These are phyloP conservation scores for Daphne laureola DNA, from an alignment of 441 rosid genomes.

Conservation along the genomic window DNA sequence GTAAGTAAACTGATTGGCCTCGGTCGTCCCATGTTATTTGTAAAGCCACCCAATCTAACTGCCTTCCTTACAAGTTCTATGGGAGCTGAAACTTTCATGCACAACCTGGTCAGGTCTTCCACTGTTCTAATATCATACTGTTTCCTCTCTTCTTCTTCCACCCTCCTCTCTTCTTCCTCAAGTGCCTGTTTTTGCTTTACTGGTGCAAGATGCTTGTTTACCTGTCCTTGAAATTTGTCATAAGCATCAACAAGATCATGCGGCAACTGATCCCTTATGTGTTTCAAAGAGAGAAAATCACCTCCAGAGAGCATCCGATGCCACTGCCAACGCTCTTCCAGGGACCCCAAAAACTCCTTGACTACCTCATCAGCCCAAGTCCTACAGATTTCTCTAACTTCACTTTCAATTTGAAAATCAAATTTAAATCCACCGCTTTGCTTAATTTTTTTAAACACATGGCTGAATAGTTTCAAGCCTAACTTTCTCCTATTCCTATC, in stretches of 20 bases:
- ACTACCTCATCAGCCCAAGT: slow-evolving; percentile 75
- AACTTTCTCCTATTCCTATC: slow-evolving; percentile 70
- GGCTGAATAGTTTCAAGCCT: slow-evolving; percentile 60
- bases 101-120: slow-evolving; percentile 63
- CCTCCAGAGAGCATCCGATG: slow-evolving; percentile 72
- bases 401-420: slow-evolving; percentile 49
- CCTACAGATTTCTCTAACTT: slow-evolving; percentile 50
- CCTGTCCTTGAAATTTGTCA: slow-evolving; percentile 74
- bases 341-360: slow-evolving; percentile 55
- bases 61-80: slow-evolving; percentile 70
- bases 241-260: slow-evolving; percentile 58
- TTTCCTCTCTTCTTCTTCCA: slow-evolving; percentile 51
- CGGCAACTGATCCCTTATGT: slow-evolving; percentile 71
- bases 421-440: slow-evolving; percentile 34
- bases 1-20: slow-evolving; percentile 59
- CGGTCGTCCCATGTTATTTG: slow-evolving; percentile 90
- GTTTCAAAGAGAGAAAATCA: slow-evolving; percentile 65
- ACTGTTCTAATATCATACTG: slow-evolving; percentile 59
- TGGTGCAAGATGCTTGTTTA: slow-evolving; percentile 61
- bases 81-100: slow-evolving; percentile 76
- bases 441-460: slow-evolving; percentile 69
- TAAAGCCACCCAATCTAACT: slow-evolving; percentile 70
- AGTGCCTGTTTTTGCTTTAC: slow-evolving; percentile 41
- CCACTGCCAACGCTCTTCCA: slow-evolving; percentile 71
- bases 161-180: slow-evolving; percentile 58